Evolutionary conservation across 345 rosid genomes (phyloP).

Genomic region (Toxicodendron radicans): DNA sequence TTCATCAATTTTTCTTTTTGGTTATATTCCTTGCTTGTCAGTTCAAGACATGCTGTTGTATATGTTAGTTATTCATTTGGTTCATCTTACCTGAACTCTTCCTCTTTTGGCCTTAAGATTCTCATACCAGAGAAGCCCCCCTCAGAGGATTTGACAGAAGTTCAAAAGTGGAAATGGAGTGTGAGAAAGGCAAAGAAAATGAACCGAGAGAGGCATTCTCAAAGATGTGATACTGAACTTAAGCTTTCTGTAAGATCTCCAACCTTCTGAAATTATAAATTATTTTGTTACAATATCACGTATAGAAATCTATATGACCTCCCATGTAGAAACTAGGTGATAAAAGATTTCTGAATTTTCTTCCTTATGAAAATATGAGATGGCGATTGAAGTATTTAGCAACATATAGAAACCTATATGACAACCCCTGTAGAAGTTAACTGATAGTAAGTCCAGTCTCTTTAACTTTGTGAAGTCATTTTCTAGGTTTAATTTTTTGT

Average conservation of each 20-base stretch:
- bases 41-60: neutral
- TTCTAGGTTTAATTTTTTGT: neutral
- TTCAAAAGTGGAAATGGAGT: conserved; percentile 80
- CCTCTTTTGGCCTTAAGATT: conserved; percentile 37
- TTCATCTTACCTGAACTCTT: conserved; percentile 16
- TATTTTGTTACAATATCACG: neutral
- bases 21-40: neutral
- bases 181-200: conserved; percentile 68
- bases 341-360: neutral
- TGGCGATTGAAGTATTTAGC: too few species aligned
- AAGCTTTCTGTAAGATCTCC: conserved; percentile 79
- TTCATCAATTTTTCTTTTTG: neutral
- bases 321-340: neutral
- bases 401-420: neutral
- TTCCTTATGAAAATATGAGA: too few species aligned
- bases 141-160: conserved; percentile 61
- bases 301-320: neutral
- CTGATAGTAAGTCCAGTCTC: neutral
- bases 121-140: conserved; percentile 69
- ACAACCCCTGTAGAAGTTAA: neutral
- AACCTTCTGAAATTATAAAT: neutral
- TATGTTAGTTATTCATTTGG: neutral
- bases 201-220: conserved; percentile 91
- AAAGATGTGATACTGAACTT: conserved; percentile 89
- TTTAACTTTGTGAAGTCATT: neutral